Evolutionary conservation across 2,329 filamentous ascomycete species (phyloP).

Genomic region (Thielaviopsis populi): DNA sequence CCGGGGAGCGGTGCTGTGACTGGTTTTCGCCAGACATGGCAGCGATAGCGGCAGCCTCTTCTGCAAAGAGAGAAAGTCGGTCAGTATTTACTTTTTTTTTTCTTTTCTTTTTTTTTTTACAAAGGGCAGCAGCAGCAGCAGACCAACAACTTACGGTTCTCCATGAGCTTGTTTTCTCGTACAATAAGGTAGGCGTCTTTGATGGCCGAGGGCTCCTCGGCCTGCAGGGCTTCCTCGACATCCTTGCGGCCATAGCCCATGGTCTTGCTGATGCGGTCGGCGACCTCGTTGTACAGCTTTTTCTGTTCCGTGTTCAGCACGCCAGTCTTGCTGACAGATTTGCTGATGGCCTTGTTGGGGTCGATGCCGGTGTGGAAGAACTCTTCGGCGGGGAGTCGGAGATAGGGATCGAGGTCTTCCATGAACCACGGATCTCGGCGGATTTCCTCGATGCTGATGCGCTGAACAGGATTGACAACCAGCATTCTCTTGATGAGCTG

Average conservation of each 20-base stretch:
- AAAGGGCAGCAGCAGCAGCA: background rate
- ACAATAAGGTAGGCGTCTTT: slow-evolving; percentile 99
- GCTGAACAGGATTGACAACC: slow-evolving; percentile 84
- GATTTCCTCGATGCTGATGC: slow-evolving; percentile 88
- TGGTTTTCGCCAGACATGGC: slow-evolving; percentile 10
- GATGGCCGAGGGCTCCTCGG: slow-evolving; percentile 89
- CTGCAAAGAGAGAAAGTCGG: slow-evolving; percentile 22
- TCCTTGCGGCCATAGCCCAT: slow-evolving; percentile 96
- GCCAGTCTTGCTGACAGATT: slow-evolving; percentile 66
- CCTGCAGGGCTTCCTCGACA: slow-evolving; percentile 83
- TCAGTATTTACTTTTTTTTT: slow-evolving; percentile 20
- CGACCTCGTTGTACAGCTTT: slow-evolving; percentile 80
- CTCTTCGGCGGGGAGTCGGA: slow-evolving; percentile 76
- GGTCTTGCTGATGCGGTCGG: slow-evolving; percentile 89
- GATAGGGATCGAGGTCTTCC: slow-evolving; percentile 70
- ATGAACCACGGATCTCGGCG: slow-evolving; percentile 88
- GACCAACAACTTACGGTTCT: slow-evolving; percentile 56
- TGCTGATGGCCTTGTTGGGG: slow-evolving; percentile 77
- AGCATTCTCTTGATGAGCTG: slow-evolving; percentile 83
- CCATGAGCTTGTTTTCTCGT: slow-evolving; percentile 94
- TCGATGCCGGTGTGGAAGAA: slow-evolving; percentile 91
- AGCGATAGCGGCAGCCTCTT: slow-evolving; percentile 24
- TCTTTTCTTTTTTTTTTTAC: too few species aligned
- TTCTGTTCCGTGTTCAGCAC: slow-evolving; percentile 74
- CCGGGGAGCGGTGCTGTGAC: background rate